Evolutionary conservation across 495 filamentous ascomycete genomes (phyloP).

Genomic region (Penicillium chermesinum): DNA sequence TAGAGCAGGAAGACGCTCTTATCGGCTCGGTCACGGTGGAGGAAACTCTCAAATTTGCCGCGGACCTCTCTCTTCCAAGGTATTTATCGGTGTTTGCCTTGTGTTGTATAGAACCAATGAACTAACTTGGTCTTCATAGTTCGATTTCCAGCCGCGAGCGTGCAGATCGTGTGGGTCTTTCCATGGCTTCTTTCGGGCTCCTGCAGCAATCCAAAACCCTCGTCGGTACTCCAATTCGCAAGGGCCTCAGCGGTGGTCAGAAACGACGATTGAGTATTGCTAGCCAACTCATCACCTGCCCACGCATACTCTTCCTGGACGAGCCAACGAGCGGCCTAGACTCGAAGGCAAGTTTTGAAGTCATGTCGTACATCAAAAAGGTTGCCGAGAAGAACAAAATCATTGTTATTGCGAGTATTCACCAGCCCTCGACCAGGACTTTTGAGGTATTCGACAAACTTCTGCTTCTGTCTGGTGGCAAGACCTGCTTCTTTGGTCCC

Average conservation of each 20-base stretch:
- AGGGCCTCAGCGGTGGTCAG: slow-evolving; percentile 76
- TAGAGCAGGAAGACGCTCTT: slow-evolving; percentile 81
- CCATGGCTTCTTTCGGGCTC: slow-evolving; percentile 59
- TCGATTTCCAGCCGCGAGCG: slow-evolving; percentile 44
- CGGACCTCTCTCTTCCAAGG: slow-evolving; percentile 53
- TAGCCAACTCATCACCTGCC: slow-evolving; percentile 70
- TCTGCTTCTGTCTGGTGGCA: slow-evolving; percentile 63
- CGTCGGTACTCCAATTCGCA: slow-evolving; percentile 72
- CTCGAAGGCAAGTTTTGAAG: slow-evolving; percentile 62
- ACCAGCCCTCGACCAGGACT: slow-evolving; percentile 72
- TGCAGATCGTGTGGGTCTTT: slow-evolving; percentile 46
- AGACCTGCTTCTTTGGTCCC: slow-evolving; percentile 64
- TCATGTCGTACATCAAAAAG: slow-evolving; percentile 58
- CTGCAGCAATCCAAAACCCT: slow-evolving; percentile 58
- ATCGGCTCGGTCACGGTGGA: slow-evolving; percentile 71
- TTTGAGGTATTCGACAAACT: slow-evolving; percentile 78
- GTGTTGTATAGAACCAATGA: slow-evolving; percentile 1
- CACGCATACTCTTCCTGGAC: slow-evolving; percentile 75
- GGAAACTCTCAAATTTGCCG: slow-evolving; percentile 71
- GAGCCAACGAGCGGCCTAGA: slow-evolving; percentile 80
- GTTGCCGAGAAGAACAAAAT: slow-evolving; percentile 64
- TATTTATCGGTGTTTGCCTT: slow-evolving; percentile 15
- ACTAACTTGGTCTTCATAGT: slow-evolving; percentile 14
- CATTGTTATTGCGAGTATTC: slow-evolving; percentile 72
- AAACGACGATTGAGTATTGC: slow-evolving; percentile 74